Evolutionary conservation across 1,139 yeast genomes (phyloP).

Genomic region (Spencermartinsiella ligniputridi): DNA sequence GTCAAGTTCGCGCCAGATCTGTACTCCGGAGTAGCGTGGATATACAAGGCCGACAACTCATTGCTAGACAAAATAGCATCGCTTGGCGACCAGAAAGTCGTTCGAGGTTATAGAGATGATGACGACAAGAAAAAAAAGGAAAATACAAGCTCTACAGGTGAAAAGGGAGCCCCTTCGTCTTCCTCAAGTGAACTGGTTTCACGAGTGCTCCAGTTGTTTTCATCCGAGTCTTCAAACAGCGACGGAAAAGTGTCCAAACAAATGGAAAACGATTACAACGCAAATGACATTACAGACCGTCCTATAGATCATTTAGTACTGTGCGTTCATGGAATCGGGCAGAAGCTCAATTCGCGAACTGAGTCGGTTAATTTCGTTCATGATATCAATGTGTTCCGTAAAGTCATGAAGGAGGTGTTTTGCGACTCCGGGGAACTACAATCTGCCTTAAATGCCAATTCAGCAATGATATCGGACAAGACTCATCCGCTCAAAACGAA

Average conservation of each 20-base stretch:
- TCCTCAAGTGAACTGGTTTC: not conserved
- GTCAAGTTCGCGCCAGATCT: conserved; percentile 1
- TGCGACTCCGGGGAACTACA: conserved; percentile 42
- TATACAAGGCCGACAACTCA: conserved; percentile 4
- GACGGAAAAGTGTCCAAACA: conserved; percentile 21
- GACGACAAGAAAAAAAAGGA: conserved; percentile 8
- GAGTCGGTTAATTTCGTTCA: conserved; percentile 82
- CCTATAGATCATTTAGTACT: conserved; percentile 72
- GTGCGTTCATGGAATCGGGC: conserved; percentile 91
- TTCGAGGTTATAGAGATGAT: conserved; percentile 12
- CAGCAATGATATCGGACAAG: conserved; percentile 4
- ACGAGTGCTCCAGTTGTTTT: conserved; percentile 1
- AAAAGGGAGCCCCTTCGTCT: not conserved
- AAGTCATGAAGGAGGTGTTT: conserved; percentile 56
- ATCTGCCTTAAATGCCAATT: conserved; percentile 6
- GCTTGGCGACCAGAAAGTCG: conserved; percentile 10
- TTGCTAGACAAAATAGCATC: conserved; percentile 12
- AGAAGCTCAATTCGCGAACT: conserved; percentile 65
- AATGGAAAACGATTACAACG: conserved; percentile 28
- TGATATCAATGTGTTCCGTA: conserved; percentile 66
- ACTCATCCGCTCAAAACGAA: conserved; percentile 8
- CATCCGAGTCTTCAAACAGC: conserved; percentile 1
- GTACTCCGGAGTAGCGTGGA: not conserved
- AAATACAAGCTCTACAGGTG: not conserved
- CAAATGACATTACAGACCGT: conserved; percentile 32